Evolutionary conservation across 108 stramenopile species (phyloP), one percentile per base, ranked within the genome.

Genomic region (Nitzschia sp.): DNA sequence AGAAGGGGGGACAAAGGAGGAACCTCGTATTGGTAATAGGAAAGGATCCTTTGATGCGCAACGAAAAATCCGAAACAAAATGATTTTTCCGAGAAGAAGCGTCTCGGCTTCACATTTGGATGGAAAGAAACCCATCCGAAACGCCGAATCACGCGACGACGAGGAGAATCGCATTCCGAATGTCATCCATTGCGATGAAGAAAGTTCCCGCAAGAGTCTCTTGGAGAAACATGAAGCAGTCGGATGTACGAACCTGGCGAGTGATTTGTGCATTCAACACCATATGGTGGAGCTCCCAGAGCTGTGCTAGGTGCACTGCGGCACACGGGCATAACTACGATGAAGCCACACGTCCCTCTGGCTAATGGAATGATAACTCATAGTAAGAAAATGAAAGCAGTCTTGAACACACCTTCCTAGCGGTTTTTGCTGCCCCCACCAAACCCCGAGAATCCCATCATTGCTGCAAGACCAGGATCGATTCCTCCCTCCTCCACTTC

Each of bases 401-500:
- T n/a, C n/a, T n/a, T n/a, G n/a, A n/a, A n/a, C n/a, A n/a, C n/a
- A n/a, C n/a, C n/a, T n/a, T n/a, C n/a, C n/a, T 56, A 67, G 35
- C 53, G 35, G 41, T 50, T 63, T 44, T 71, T 71, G 52, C 68
- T 75, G 31, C 80, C 58, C 29, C 85, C 80, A 25, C 90, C 88
- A 79, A 97, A 97, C 11, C 90, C 85, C 23, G 89, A 86, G 61
- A 97, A 96, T 22, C 97, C 97, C 97, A 97, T 97, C 89, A 96
- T 88, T 2, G 93, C 93, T 50, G 90, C 92, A 52, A 97, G 74
- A 33, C 78, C 88, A n/a, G 92, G 90, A 73, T 94, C 86, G 33
- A 89, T 71, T 4, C 58, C 88, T 23, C 53, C 83, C 11, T 77
- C 79, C 31, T 81, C 89, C 15, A 85, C 83, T 34, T 85, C 93